Base-by-base conservation (phyloP, 2,329 filamentous ascomycete species). In the Leptosphaerulina australis region DNA sequence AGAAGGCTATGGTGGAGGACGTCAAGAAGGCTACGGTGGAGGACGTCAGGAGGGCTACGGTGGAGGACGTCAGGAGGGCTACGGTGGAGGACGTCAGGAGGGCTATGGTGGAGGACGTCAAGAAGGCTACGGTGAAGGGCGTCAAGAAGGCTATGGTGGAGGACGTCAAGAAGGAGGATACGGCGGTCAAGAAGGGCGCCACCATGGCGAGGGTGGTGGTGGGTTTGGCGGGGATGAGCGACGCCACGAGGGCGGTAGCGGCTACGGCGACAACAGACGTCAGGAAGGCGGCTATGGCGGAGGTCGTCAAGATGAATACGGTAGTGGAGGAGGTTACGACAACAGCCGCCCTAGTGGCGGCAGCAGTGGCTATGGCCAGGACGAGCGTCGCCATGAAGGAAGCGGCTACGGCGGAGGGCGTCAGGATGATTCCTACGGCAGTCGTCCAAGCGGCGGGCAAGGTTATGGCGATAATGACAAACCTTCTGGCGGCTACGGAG, bases 401-500 rank as follows among this genome's bases (percentile, higher is more conserved):
- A 45, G 51, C 14, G 53, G 53, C 40, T 41, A 54, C 12, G 41
- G 55, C 8, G 48, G 55, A 40, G 54, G 48, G 12, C 41, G 38
- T 22, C 57, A 45, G 26, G 30, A 51, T 9, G 50, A 58, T n/a
- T 58, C 58, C 11, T 59, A 57, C 34, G 45, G 58, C 31, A 39
- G 53, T 5, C 48, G 43, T 7, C 40, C 46, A 20, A 41, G 41
- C n/a, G 36, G 48, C 15, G 41, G 43, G 4, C 30, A 33, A 7
- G 53, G 56, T 22, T 55, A 54, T 28, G 53, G 59, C 20, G 45
- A 62, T 17, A 60, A 64, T 15, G 62, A 65, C 29, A 55, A 55
- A 8, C 62, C 67, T 17, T 66, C 55, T 30, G 61, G 59, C n/a
- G 51, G 57, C 25, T 39, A 56, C 14, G 49, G 38, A 17, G 11